Evolutionary conservation across 495 filamentous ascomycete genomes (phyloP).

Genomic region (Penicillium roqueforti): DNA sequence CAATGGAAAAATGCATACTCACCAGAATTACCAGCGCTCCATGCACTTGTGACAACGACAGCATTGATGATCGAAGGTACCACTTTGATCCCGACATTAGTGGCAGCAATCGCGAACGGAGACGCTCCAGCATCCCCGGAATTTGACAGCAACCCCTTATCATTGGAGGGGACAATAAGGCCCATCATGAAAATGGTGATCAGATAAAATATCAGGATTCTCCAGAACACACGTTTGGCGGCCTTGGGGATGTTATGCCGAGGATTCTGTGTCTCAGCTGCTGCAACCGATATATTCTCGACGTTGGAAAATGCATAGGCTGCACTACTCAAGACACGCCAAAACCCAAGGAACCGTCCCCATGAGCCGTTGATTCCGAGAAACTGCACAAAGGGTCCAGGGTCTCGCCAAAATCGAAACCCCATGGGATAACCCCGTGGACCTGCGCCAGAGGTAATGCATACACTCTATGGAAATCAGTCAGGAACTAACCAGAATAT

Average conservation of each 20-base stretch:
- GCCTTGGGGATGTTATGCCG: conserved; percentile 29
- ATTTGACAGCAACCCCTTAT: conserved; percentile 34
- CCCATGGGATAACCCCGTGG: conserved; percentile 14
- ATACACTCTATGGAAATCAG: conserved; percentile 18
- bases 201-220: conserved; percentile 32
- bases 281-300: conserved; percentile 40
- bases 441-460: conserved; percentile 36
- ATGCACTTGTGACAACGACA: conserved; percentile 34
- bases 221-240: conserved; percentile 27
- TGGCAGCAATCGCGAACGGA: conserved; percentile 49
- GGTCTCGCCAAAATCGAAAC: conserved; percentile 17
- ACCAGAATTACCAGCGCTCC: conserved; percentile 38
- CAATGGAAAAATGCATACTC: neutral
- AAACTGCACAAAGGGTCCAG: conserved; percentile 19
- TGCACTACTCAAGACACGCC: conserved; percentile 48
- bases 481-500: neutral
- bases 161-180: conserved; percentile 43
- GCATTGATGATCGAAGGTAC: conserved; percentile 48
- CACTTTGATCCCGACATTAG: conserved; percentile 22
- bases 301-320: conserved; percentile 50
- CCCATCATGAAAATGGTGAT: conserved; percentile 33
- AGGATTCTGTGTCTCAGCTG: conserved; percentile 34
- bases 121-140: conserved; percentile 19
- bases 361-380: conserved; percentile 1
- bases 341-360: conserved; percentile 41